These are phyloP conservation scores for Pezicula rhizophila DNA, from an alignment of 2,329 filamentous ascomycete genomes.

Conservation along the genomic window DNA sequence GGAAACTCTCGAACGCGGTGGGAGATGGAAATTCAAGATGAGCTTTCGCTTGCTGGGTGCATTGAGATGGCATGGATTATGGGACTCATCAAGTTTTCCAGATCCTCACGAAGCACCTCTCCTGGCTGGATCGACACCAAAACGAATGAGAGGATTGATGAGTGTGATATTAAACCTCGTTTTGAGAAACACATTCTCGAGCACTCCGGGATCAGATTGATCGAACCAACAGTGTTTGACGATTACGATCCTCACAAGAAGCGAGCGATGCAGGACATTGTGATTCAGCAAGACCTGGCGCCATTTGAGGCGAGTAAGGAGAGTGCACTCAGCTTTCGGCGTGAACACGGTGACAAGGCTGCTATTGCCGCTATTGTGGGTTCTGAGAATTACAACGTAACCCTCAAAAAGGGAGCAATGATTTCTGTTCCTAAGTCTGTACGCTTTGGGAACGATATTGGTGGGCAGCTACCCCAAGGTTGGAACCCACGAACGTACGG, in stretches of 20 bases:
- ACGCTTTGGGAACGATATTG: slow-evolving; percentile 88
- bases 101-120: slow-evolving; percentile 72
- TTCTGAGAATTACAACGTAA: slow-evolving; percentile 89
- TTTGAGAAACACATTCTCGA: slow-evolving; percentile 93
- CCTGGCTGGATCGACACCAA: slow-evolving; percentile 93
- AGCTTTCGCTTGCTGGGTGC: slow-evolving; percentile 93
- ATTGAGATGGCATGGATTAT: slow-evolving; percentile 99
- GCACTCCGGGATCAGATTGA: slow-evolving; percentile 93
- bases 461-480: slow-evolving; percentile 89
- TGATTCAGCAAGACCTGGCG: slow-evolving; percentile 90
- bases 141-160: slow-evolving; percentile 85
- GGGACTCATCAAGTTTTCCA: slow-evolving; percentile 95
- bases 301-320: slow-evolving; percentile 94
- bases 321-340: slow-evolving; percentile 90
- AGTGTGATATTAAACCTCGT: slow-evolving; percentile 92
- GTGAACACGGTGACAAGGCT: slow-evolving; percentile 90
- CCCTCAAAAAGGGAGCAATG: slow-evolving; percentile 85
- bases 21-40: slow-evolving; percentile 95
- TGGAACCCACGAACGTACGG: slow-evolving; percentile 95
- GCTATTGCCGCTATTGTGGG: slow-evolving; percentile 89
- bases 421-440: slow-evolving; percentile 93
- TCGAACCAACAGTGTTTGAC: too few relatives aligned
- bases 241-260: slow-evolving; percentile 96
- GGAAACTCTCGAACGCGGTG: slow-evolving; percentile 94
- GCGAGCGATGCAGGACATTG: slow-evolving; percentile 90